Evolutionary conservation across 345 rosid species (phyloP).

Genomic region (Moringa oleifera): DNA sequence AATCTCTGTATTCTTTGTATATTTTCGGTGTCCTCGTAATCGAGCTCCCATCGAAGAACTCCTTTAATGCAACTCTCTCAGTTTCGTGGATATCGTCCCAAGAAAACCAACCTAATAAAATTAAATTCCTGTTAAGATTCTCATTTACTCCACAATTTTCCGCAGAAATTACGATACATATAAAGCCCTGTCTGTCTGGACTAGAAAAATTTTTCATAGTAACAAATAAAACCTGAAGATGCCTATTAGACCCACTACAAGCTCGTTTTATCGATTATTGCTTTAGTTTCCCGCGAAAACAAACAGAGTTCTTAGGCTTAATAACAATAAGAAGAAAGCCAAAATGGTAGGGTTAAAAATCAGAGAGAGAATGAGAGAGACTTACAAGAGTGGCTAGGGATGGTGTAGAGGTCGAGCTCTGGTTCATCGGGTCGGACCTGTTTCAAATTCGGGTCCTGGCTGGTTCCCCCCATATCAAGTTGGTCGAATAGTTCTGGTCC

Average conservation of each 20-base stretch:
- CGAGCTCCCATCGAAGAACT: conserved; percentile 81
- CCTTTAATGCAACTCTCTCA: conserved; percentile 61
- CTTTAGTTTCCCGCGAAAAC: conserved; percentile 9
- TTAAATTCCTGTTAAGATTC: not conserved
- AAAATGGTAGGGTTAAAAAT: not conserved
- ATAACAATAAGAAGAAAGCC: not conserved
- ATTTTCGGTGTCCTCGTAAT: conserved; percentile 83
- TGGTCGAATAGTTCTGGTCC: not conserved
- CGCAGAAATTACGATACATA: not conserved
- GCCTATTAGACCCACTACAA: too few species aligned
- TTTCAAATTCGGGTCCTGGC: conserved; percentile 32
- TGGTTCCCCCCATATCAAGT: not conserved
- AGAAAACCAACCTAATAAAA: conserved; percentile 65
- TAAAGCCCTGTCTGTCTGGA: not conserved
- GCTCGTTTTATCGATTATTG: not conserved
- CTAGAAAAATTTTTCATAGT: too few species aligned
- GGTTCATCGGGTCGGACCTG: conserved; percentile 34
- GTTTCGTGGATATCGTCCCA: conserved; percentile 95
- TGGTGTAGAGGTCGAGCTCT: conserved; percentile 68
- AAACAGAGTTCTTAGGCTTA: not conserved
- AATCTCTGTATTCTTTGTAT: conserved; percentile 90
- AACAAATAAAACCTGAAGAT: too few species aligned
- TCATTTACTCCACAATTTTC: not conserved
- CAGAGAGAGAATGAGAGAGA: conserved; percentile 10
- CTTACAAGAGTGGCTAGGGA: conserved; percentile 71